Conservation (phyloP, 805 yeast species). For the Myxozyma lipomycoides region DNA sequence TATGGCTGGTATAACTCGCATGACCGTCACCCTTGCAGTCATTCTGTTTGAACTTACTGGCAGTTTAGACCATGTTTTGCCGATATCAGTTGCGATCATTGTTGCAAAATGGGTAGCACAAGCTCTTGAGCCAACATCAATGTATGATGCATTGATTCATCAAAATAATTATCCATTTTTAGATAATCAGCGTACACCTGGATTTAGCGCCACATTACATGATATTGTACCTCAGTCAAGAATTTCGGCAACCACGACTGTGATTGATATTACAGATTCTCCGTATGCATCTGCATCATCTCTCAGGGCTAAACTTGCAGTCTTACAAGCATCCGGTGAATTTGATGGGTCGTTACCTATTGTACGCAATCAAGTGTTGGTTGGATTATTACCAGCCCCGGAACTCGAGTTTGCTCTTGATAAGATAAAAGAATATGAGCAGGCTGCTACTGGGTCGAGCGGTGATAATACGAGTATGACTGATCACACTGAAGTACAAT, state of each 20-base stretch:
- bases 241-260: conserved; percentile 20
- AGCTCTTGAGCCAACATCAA: conserved; percentile 48
- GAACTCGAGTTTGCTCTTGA: conserved; percentile 53
- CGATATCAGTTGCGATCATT: conserved; percentile 53
- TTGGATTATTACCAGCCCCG: conserved; percentile 49
- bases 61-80: conserved; percentile 53
- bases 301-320: conserved; percentile 39
- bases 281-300: conserved; percentile 36
- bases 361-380: conserved; percentile 38
- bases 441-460: conserved; percentile 22
- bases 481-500: conserved; percentile 28
- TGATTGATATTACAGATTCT: conserved; percentile 42
- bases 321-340: conserved; percentile 43
- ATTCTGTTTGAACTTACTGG: conserved; percentile 55
- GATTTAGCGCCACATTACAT: conserved; percentile 40
- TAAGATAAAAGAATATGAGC: conserved; percentile 35
- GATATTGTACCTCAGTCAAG: conserved; percentile 40
- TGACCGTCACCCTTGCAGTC: conserved; percentile 52
- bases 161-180: conserved; percentile 53
- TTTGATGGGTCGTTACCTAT: conserved; percentile 54
- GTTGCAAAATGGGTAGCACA: conserved; percentile 57
- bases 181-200: conserved; percentile 42
- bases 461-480: conserved; percentile 12
- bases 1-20: conserved; percentile 55
- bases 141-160: conserved; percentile 48